These are phyloP conservation scores for Ensete ventricosum DNA, from an alignment of 176 grass and related monocot species.

Conservation along the genomic window DNA sequence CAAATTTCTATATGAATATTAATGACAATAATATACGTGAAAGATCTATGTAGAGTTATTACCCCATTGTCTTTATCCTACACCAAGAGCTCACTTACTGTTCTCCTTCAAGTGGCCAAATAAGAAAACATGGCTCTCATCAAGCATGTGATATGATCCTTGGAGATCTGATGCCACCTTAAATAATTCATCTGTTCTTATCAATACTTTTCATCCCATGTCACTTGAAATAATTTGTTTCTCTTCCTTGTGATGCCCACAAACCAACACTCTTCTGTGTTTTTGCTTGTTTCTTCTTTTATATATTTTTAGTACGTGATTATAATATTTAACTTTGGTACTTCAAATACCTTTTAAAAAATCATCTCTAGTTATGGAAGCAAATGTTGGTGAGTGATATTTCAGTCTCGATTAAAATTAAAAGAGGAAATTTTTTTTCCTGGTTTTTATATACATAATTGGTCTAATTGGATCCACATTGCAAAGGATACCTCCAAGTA, in stretches of 20 bases:
- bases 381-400: too few species aligned
- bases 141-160: slow-evolving; percentile 10
- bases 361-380: too few species aligned
- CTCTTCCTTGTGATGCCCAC: not conserved
- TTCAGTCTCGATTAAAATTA: too few species aligned
- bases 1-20: too few species aligned
- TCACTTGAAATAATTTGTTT: not conserved
- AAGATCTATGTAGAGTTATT: not conserved
- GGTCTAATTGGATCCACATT: too few species aligned
- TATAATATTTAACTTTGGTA: too few species aligned
- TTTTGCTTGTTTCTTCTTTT: not conserved
- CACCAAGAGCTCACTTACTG: not conserved
- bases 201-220: not conserved
- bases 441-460: too few species aligned
- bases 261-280: not conserved
- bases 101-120: not conserved
- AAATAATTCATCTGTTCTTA: not conserved
- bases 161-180: not conserved
- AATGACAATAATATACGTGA: too few species aligned
- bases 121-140: not conserved
- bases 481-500: too few species aligned
- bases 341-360: too few species aligned
- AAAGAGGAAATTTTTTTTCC: too few species aligned
- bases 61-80: not conserved
- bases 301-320: not conserved